Percentiles rank a stretch among this genome's conserved stretches.
phyloP scores from a whole-genome alignment of 495 filamentous ascomycete genomes.

The Xeromyces bisporus region DNA sequence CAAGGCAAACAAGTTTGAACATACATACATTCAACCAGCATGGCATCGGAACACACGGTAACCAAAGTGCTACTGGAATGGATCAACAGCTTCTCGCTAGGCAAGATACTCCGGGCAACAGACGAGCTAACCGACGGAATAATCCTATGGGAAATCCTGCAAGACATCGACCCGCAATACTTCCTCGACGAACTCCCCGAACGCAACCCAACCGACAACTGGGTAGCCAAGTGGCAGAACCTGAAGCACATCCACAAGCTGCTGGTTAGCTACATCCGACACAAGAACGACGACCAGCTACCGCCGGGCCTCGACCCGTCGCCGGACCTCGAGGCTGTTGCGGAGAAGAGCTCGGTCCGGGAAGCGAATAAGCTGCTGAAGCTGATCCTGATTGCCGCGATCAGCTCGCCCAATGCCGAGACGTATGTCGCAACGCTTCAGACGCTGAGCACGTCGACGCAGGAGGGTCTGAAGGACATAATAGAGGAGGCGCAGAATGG shows the following conservation, averaged over 20 bases:
- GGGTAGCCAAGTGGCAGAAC: conserved; percentile 38
- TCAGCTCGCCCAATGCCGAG: conserved; percentile 35
- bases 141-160: conserved; percentile 51
- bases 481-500: conserved; percentile 32
- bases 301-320: conserved; percentile 31
- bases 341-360: conserved; percentile 25
- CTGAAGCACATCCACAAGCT: conserved; percentile 53
- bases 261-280: conserved; percentile 46
- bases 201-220: conserved; percentile 33
- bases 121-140: conserved; percentile 60
- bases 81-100: conserved; percentile 37
- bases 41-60: conserved; percentile 29
- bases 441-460: conserved; percentile 26
- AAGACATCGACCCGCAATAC: conserved; percentile 49
- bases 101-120: conserved; percentile 27
- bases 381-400: conserved; percentile 44
- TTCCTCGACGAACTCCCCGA: conserved; percentile 47
- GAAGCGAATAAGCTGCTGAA: conserved; percentile 42
- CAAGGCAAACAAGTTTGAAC: no score
- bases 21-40: conserved; percentile 12
- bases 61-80: conserved; percentile 40
- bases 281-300: conserved; percentile 32
- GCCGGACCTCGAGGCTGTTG: conserved; percentile 44
- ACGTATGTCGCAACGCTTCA: conserved; percentile 39
- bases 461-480: conserved; percentile 31